phyloP scores from a whole-genome alignment of 2,329 filamentous ascomycete genomes.

The Diaporthe citri region DNA sequence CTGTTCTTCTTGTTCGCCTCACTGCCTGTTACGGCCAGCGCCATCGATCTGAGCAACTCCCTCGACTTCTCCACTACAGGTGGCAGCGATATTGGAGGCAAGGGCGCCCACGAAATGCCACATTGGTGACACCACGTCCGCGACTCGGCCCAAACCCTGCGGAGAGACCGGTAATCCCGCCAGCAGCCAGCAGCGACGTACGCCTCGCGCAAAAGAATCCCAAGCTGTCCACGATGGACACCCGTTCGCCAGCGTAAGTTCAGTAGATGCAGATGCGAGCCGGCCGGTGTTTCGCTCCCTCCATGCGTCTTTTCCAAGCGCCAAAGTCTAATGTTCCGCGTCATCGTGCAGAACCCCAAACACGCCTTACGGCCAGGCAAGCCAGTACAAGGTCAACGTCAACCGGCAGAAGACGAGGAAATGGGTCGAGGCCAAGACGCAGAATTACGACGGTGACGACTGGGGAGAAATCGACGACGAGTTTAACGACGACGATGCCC shows the following conservation, averaged over 20 bases:
- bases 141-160: conserved; percentile 25
- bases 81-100: conserved; percentile 1
- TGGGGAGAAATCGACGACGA: conserved; percentile 83
- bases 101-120: conserved; percentile 24
- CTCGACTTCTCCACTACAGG: conserved; percentile 11
- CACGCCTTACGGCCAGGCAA: conserved; percentile 45
- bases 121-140: conserved; percentile 22
- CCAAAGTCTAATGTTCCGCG: conserved; percentile 31
- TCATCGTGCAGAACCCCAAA: conserved; percentile 43
- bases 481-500: conserved; percentile 69
- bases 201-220: conserved; percentile 2
- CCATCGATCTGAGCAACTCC: conserved; percentile 6
- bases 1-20: background rate
- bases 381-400: conserved; percentile 83
- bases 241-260: conserved; percentile 38
- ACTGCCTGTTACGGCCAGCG: background rate
- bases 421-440: conserved; percentile 91
- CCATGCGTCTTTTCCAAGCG: conserved; percentile 23
- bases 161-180: conserved; percentile 4
- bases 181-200: background rate
- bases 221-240: conserved; percentile 28
- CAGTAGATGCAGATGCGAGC: background rate
- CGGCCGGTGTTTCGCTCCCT: conserved; percentile 14
- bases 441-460: conserved; percentile 92
- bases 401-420: conserved; percentile 92